Percentiles rank a stretch among this genome's conserved stretches.
Evolutionary conservation across 2,329 filamentous ascomycete species (phyloP).

Genomic region (Trichothecium sympodiale): DNA sequence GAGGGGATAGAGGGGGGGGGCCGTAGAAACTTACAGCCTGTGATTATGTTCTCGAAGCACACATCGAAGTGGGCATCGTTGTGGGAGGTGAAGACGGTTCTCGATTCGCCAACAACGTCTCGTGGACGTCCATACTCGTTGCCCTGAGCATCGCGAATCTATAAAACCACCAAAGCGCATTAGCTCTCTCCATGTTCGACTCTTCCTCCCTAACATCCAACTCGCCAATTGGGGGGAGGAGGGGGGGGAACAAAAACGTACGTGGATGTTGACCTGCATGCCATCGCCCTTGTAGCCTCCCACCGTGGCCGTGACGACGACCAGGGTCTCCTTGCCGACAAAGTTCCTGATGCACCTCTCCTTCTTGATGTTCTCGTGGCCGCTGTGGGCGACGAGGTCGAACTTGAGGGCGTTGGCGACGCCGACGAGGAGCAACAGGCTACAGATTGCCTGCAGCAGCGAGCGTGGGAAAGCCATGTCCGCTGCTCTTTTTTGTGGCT

Average conservation of each 20-base stretch:
- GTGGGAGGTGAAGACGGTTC: conserved; percentile 89
- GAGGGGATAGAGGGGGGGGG: not conserved
- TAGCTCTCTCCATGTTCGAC: not conserved
- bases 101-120: conserved; percentile 83
- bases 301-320: conserved; percentile 86
- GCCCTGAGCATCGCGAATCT: conserved; percentile 92
- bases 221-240: not conserved
- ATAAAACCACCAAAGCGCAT: conserved; percentile 5
- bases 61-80: conserved; percentile 90
- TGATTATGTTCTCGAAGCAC: conserved; percentile 82
- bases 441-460: conserved; percentile 47
- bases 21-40: conserved; percentile 47
- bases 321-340: conserved; percentile 79
- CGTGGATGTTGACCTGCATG: conserved; percentile 87
- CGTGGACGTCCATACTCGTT: conserved; percentile 92
- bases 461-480: conserved; percentile 39
- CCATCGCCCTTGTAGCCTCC: conserved; percentile 84
- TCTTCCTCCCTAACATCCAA: not conserved
- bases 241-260: no score
- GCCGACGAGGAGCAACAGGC: conserved; percentile 43
- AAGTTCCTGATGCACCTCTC: conserved; percentile 96
- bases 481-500: not conserved
- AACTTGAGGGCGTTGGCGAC: conserved; percentile 72
- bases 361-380: conserved; percentile 41
- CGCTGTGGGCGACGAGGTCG: conserved; percentile 64